These are phyloP conservation scores for Moesziomyces parantarcticus DNA, from an alignment of 1,284 basidiomycete genomes.

Conservation along the genomic window DNA sequence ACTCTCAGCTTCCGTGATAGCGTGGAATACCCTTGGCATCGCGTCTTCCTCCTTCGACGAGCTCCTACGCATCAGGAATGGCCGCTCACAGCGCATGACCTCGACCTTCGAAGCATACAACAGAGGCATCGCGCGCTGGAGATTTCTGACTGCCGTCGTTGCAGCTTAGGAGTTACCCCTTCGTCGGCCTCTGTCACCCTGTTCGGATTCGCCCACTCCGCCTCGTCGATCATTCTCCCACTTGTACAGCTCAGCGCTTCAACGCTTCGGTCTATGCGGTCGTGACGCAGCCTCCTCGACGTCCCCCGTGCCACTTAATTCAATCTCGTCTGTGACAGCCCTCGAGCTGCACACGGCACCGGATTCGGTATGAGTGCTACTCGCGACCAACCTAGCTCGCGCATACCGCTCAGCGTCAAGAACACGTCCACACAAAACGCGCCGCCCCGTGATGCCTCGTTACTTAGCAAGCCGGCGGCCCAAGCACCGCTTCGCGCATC, in stretches of 20 bases:
- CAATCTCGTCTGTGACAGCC: background rate
- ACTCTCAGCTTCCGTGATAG: background rate
- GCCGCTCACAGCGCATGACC: background rate
- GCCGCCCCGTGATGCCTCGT: slow-evolving; percentile 12
- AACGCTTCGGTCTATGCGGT: background rate
- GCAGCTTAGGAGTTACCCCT: background rate
- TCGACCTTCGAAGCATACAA: background rate
- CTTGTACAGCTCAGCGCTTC: too few species aligned
- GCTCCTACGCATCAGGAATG: background rate
- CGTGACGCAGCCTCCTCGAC: background rate
- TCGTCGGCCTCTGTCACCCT: too few species aligned
- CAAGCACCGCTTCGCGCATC: slow-evolving; percentile 16
- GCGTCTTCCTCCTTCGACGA: background rate
- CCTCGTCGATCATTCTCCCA: background rate
- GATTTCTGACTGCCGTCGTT: background rate
- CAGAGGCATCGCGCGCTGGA: background rate
- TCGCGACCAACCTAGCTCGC: slow-evolving; percentile 29
- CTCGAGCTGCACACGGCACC: slow-evolving; percentile 7
- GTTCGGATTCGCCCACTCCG: too few species aligned
- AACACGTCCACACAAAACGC: slow-evolving; percentile 35
- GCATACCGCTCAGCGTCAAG: slow-evolving; percentile 49
- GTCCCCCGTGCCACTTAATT: background rate
- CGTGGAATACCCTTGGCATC: background rate
- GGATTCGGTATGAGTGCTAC: slow-evolving; percentile 29
- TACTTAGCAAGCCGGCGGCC: slow-evolving; percentile 25